These are phyloP conservation scores for Pseudohalonectria lignicola DNA, from an alignment of 2,329 filamentous ascomycete species.

Conservation along the genomic window DNA sequence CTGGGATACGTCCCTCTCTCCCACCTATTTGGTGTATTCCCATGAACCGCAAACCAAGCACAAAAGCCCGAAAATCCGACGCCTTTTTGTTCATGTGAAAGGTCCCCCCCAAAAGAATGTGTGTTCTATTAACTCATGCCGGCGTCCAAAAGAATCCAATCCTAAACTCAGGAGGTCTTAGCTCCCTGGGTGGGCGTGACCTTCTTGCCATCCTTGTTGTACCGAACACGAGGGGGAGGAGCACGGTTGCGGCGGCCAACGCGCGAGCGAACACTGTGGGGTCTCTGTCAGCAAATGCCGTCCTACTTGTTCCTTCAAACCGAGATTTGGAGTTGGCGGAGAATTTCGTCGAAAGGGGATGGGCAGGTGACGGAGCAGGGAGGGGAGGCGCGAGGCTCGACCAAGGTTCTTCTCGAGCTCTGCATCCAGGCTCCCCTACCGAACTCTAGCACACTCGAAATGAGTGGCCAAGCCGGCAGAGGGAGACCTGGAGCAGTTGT, in stretches of 20 bases:
- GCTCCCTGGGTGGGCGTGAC: slow-evolving; percentile 74
- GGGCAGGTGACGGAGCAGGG: slow-evolving; percentile 6
- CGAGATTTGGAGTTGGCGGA: too few species aligned
- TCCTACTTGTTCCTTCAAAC: not conserved
- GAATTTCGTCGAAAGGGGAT: slow-evolving; percentile 11
- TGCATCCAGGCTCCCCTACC: not conserved
- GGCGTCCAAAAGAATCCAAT: not conserved
- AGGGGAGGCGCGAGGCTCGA: slow-evolving; percentile 9
- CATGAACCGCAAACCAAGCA: not conserved
- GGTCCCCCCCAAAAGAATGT: too few species aligned
- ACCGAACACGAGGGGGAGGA: slow-evolving; percentile 91
- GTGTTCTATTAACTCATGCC: not conserved
- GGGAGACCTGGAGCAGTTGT: slow-evolving; percentile 33
- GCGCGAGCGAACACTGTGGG: slow-evolving; percentile 79
- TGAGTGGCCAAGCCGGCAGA: slow-evolving; percentile 28
- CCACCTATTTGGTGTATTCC: too few species aligned
- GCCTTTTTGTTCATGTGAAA: not conserved
- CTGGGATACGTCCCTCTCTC: too few species aligned
- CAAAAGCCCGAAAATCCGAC: not conserved
- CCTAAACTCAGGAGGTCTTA: slow-evolving; percentile 39
- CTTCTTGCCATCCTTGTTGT: slow-evolving; percentile 99
- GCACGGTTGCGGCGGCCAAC: slow-evolving; percentile 98
- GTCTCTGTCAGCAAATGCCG: slow-evolving; percentile 25
- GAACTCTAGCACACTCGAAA: too few species aligned
- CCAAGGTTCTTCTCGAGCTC: slow-evolving; percentile 29